Percentiles rank a stretch among this genome's conserved stretches.
These are phyloP conservation scores for Penicillium tannophilum DNA, from an alignment of 495 filamentous ascomycete genomes.

Conservation along the genomic window DNA sequence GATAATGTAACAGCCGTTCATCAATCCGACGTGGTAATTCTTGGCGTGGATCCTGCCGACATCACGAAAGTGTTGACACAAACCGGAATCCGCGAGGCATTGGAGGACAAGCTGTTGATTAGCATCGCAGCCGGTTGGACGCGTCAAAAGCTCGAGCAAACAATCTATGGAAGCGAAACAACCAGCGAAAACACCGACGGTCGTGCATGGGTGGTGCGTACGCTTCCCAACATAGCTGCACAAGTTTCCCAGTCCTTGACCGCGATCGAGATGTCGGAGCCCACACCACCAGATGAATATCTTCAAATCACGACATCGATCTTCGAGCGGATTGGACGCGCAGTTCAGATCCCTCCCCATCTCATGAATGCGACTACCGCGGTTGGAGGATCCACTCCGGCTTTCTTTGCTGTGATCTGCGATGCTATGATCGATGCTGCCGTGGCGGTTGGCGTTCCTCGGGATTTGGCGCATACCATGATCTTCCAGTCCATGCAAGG, in stretches of 20 bases:
- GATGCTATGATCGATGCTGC: constrained; percentile 48
- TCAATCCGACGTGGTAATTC: constrained; percentile 30
- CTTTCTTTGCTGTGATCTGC: constrained; percentile 46
- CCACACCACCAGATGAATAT: constrained; percentile 24
- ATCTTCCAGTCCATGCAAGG: constrained; percentile 44
- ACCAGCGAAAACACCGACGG: constrained; percentile 11
- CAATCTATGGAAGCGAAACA: constrained; percentile 29
- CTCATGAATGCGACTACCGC: constrained; percentile 45
- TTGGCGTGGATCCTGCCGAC: constrained; percentile 37
- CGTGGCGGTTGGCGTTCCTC: constrained; percentile 45
- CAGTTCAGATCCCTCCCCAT: constrained; percentile 30
- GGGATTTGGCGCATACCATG: constrained; percentile 42
- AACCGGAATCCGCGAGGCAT: constrained; percentile 25
- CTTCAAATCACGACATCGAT: constrained; percentile 35
- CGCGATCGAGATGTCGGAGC: constrained; percentile 36
- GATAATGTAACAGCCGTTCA: constrained; percentile 26
- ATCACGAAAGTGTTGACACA: constrained; percentile 30
- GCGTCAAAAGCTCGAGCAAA: constrained; percentile 29
- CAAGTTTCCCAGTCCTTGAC: constrained; percentile 41
- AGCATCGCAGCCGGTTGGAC: constrained; percentile 49
- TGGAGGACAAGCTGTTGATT: constrained; percentile 38
- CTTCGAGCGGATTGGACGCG: constrained; percentile 41
- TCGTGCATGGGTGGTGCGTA: constrained; percentile 36
- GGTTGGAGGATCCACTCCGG: constrained; percentile 42
- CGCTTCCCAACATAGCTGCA: constrained; percentile 44